Evolutionary conservation across 306 rosid genomes (phyloP).

Genomic region (Cucurbita moschata): DNA sequence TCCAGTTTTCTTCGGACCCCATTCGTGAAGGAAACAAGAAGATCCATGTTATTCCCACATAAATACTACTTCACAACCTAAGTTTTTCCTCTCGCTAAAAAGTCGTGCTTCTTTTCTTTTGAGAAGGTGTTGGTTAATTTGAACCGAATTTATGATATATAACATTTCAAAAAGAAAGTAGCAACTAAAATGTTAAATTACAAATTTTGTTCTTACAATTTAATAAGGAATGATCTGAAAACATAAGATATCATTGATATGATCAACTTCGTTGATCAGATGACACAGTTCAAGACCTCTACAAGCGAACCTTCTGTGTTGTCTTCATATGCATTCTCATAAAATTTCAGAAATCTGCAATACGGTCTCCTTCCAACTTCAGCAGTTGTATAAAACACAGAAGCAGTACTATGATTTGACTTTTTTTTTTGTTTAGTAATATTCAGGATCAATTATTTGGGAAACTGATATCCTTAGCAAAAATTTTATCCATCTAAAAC

Average conservation of each 20-base stretch:
- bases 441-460: background rate
- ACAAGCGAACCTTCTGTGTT: background rate
- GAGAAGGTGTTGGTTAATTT: too few species aligned
- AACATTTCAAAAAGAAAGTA: too few species aligned
- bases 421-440: background rate
- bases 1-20: too few species aligned
- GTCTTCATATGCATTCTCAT: conserved; percentile 28
- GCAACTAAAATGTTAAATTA: too few species aligned
- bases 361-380: background rate
- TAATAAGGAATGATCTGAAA: background rate
- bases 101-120: too few species aligned
- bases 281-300: background rate
- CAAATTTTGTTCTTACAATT: too few species aligned
- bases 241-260: background rate
- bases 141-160: too few species aligned
- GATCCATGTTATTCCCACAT: too few species aligned
- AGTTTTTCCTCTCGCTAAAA: too few species aligned
- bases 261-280: background rate
- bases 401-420: background rate
- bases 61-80: too few species aligned
- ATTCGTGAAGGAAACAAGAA: too few species aligned
- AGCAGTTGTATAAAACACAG: background rate
- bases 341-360: conserved; percentile 83
- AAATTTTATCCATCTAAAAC: background rate
- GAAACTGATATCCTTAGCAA: background rate